Percentiles rank a stretch among this genome's conserved stretches.
These are phyloP conservation scores for Cotoneaster glaucophyllus DNA, from an alignment of 306 rosid genomes.

Conservation along the genomic window DNA sequence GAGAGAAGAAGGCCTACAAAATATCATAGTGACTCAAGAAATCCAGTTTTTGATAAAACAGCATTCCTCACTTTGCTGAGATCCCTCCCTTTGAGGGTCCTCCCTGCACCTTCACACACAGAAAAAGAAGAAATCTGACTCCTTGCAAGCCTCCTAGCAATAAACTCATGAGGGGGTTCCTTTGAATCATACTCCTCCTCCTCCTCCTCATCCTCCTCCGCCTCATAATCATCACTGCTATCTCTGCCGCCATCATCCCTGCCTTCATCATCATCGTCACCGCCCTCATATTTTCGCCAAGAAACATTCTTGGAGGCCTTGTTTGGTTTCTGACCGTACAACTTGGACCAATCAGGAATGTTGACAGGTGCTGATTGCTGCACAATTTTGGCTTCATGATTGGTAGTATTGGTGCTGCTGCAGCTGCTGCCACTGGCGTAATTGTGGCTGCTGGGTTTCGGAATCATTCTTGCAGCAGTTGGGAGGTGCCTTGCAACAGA, in stretches of 20 bases:
- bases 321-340: conserved; percentile 31
- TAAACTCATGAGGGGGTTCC: conserved; percentile 78
- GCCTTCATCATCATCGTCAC: conserved; percentile 5
- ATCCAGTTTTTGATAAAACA: conserved; percentile 72
- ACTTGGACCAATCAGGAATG: conserved; percentile 66
- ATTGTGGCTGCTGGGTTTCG: conserved; percentile 25
- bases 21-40: conserved; percentile 56
- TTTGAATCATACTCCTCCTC: conserved; percentile 35
- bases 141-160: conserved; percentile 81
- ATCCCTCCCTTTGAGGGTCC: conserved; percentile 92
- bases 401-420: conserved; percentile 16
- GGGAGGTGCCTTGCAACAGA: conserved; percentile 34
- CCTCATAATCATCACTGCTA: background rate
- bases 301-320: conserved; percentile 27
- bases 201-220: conserved; percentile 10
- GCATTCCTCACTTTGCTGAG: conserved; percentile 87
- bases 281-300: conserved; percentile 25
- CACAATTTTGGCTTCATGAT: conserved; percentile 29
- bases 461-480: conserved; percentile 55
- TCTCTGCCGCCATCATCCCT: conserved; percentile 12
- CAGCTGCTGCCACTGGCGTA: conserved; percentile 22
- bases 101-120: conserved; percentile 89
- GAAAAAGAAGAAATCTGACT: conserved; percentile 81
- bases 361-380: conserved; percentile 76
- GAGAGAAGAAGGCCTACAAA: background rate